These are phyloP conservation scores for Aureobasidium sp. DNA, from an alignment of 2,329 filamentous ascomycete genomes.

Conservation along the genomic window DNA sequence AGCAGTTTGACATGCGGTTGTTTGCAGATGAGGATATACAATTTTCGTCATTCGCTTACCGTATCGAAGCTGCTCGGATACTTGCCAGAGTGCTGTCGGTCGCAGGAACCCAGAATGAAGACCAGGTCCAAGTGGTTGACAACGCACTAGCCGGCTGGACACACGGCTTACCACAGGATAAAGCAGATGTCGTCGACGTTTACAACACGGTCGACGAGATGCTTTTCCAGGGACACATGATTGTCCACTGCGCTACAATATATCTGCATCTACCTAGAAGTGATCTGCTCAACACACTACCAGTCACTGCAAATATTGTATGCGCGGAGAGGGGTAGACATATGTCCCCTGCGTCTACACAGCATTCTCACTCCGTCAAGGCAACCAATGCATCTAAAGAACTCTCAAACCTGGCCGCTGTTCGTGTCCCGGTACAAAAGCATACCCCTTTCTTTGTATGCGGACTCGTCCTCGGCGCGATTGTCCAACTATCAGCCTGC, in stretches of 20 bases:
- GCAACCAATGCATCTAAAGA: conserved; percentile 70
- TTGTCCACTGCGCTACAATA: conserved; percentile 55
- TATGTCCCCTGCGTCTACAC: conserved; percentile 41
- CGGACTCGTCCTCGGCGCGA: conserved; percentile 66
- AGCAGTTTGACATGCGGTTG: conserved; percentile 69
- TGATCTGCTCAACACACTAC: conserved; percentile 55
- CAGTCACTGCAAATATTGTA: conserved; percentile 39
- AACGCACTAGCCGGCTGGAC: conserved; percentile 64
- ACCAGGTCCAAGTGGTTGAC: conserved; percentile 48
- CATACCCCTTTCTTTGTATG: conserved; percentile 83
- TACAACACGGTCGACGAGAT: conserved; percentile 74
- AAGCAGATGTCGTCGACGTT: conserved; percentile 59
- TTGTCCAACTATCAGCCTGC: conserved; percentile 76
- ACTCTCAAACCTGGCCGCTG: conserved; percentile 64
- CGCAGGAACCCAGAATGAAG: conserved; percentile 26
- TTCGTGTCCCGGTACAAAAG: conserved; percentile 57
- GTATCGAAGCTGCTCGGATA: conserved; percentile 71
- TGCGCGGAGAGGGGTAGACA: conserved; percentile 37
- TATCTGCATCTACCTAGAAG: conserved; percentile 73
- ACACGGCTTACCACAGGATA: conserved; percentile 64
- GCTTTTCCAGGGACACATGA: conserved; percentile 86
- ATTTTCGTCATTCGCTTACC: conserved; percentile 80
- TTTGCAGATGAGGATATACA: conserved; percentile 60
- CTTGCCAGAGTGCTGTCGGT: conserved; percentile 62
- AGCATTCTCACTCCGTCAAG: conserved; percentile 65